Evolutionary conservation across 495 filamentous ascomycete species (phyloP).

Genomic region (Aspergillus egyptiacus): DNA sequence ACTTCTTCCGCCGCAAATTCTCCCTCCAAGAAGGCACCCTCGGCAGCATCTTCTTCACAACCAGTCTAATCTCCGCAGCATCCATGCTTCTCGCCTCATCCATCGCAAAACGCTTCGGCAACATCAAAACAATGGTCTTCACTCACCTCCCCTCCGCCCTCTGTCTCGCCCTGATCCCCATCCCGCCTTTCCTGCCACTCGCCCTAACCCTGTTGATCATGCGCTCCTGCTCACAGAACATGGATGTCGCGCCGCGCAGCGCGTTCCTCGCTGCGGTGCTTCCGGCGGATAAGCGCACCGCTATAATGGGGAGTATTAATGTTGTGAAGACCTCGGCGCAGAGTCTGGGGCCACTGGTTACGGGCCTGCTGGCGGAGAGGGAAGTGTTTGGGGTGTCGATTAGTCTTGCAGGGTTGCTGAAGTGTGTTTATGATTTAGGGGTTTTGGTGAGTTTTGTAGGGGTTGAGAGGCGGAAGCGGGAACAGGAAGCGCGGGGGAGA

Average conservation of each 20-base stretch:
- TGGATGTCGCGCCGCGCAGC: conserved; percentile 77
- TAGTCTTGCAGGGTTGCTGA: conserved; percentile 61
- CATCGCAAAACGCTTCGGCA: conserved; percentile 68
- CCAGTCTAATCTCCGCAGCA: conserved; percentile 58
- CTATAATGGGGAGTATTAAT: conserved; percentile 67
- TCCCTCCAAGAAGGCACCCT: conserved; percentile 60
- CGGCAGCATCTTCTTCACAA: conserved; percentile 62
- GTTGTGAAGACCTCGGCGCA: conserved; percentile 59
- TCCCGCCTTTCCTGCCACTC: conserved; percentile 49
- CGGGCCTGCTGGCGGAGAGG: conserved; percentile 60
- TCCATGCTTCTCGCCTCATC: conserved; percentile 70
- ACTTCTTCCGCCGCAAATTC: conserved; percentile 76
- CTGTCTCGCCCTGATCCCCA: conserved; percentile 62
- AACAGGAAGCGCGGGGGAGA: neutral
- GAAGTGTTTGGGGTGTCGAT: conserved; percentile 66
- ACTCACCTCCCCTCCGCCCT: conserved; percentile 74
- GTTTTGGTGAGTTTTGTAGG: conserved; percentile 61
- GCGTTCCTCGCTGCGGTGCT: conserved; percentile 73
- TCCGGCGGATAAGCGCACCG: conserved; percentile 67
- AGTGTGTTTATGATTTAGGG: conserved; percentile 67
- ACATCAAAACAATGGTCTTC: conserved; percentile 83
- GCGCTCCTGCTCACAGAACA: conserved; percentile 63
- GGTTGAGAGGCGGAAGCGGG: conserved; percentile 19
- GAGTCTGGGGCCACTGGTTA: conserved; percentile 59
- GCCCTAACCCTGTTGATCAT: conserved; percentile 60